Evolutionary conservation across 108 stramenopile genomes (phyloP).

Genomic region (Mediolabrus comicus): DNA sequence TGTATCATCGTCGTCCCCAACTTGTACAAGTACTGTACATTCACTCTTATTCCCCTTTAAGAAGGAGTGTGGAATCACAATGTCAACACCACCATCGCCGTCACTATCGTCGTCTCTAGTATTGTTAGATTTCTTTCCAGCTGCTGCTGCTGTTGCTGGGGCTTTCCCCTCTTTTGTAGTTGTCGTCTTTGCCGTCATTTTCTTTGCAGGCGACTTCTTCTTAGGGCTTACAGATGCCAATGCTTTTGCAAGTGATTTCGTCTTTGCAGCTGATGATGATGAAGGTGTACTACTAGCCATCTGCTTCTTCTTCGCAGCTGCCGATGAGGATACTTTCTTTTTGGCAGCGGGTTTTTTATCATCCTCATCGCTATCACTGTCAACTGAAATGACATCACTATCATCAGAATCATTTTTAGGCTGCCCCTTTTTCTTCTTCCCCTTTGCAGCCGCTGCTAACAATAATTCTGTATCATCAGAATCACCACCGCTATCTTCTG

Average conservation of each 20-base stretch:
- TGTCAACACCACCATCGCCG: constrained; percentile 23
- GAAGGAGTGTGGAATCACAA: constrained; percentile 39
- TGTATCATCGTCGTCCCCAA: constrained; percentile 56
- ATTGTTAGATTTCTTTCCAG: no score
- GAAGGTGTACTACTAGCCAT: no score
- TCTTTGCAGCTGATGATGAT: neutral
- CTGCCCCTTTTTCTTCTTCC: neutral
- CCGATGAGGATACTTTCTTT: neutral
- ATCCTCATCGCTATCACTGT: neutral
- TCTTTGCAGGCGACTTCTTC: constrained; percentile 2
- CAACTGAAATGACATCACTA: neutral
- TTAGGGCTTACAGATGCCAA: neutral
- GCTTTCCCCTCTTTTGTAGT: neutral
- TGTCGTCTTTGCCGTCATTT: neutral
- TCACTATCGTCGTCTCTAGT: neutral
- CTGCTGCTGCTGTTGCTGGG: neutral
- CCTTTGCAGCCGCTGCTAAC: neutral
- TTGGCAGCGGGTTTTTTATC: neutral
- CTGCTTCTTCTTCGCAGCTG: neutral
- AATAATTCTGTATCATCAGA: neutral
- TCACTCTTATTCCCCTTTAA: constrained; percentile 34
- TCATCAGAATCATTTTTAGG: neutral
- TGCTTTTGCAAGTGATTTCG: neutral
- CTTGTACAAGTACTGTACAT: constrained; percentile 71
- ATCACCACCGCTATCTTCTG: neutral